A percentile compares a stretch with the other conserved stretches of the same genome.
Conservation (phyloP, 805 yeast species). For the Vanderwaltozyma tropicalis region DNA sequence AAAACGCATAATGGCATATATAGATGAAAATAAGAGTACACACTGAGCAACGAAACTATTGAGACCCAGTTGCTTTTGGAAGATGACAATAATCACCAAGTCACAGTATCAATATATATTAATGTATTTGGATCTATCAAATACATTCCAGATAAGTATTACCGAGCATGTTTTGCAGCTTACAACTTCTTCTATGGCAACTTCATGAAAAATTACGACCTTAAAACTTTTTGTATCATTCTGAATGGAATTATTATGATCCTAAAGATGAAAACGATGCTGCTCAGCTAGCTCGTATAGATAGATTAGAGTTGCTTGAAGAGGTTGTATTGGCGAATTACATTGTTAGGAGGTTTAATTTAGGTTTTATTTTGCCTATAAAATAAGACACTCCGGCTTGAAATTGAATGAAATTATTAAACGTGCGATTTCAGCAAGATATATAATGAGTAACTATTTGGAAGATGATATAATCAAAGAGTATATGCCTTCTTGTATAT, state of each 20-base stretch:
- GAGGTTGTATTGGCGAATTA: not conserved
- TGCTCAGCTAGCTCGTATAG: not conserved
- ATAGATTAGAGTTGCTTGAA: not conserved
- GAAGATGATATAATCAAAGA: conserved; percentile 1
- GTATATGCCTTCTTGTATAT: conserved; percentile 1
- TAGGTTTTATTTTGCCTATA: conserved; percentile 1
- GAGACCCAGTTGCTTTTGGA: too few species aligned
- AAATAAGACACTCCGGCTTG: not conserved
- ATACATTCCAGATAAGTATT: not conserved
- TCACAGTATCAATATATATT: not conserved
- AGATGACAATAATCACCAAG: not conserved
- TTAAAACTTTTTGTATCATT: not conserved
- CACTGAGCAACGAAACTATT: too few species aligned
- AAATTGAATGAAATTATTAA: not conserved
- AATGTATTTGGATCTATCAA: not conserved
- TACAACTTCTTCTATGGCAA: not conserved
- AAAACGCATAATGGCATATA: too few species aligned
- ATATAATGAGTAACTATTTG: conserved; percentile 2
- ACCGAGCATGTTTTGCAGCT: not conserved
- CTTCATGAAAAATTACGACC: not conserved
- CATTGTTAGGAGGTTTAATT: not conserved
- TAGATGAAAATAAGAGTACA: too few species aligned
- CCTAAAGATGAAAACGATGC: not conserved
- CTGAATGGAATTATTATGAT: not conserved
- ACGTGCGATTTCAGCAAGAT: conserved; percentile 1